Evolutionary conservation across 139 green algal genomes (phyloP), one percentile per base, ranked within the genome.

Genomic region (Eudorina sp.): DNA sequence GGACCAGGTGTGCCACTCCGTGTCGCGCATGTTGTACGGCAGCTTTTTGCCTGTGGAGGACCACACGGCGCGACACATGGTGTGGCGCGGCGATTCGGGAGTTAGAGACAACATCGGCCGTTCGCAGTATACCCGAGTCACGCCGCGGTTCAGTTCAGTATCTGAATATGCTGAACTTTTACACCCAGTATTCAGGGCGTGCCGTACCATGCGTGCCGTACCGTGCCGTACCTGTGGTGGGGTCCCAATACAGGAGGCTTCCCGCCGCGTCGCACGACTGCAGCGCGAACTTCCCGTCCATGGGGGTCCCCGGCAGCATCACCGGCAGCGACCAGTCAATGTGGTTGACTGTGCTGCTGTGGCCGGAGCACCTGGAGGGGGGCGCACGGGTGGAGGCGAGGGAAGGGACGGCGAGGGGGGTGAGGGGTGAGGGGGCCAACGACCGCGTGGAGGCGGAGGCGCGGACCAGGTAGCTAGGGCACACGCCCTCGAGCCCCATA

Each of bases 281-380:
- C 29, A 94, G 74, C 58, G 92, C 89, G 75, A 85, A 89, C n/a
- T 60, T 41, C 5, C 75, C 82, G 29, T 92, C 58, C 34, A 90
- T 46, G 60, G 36, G 43, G 0, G 78, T 80, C 5, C 87, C 87
- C 11, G 85, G 89, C 62, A 84, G 70, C n/a, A 55, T 81, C 41
- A 95, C 84, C 23, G 92, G 89, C 76, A 92, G 89, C 31, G 89
- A 91, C 91, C 91, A 95, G 85, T 95, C 92, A 21, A 95, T 58
- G 82, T 94, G 85, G 76, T 90, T 85, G 8, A 95, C 41, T 25
- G 83, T 92, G 53, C 91, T 91, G 27, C 70, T 89, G 84, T 94
- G 91, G 23, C 74, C 74, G 1, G 31, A 9, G 43, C 74, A 82
- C 43, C 74, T 82, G 74, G 1, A 25, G 19, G 43, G 1, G 25